Base-by-base conservation (phyloP, 169 alveolate species). In the Cryptosporidium canis region DNA sequence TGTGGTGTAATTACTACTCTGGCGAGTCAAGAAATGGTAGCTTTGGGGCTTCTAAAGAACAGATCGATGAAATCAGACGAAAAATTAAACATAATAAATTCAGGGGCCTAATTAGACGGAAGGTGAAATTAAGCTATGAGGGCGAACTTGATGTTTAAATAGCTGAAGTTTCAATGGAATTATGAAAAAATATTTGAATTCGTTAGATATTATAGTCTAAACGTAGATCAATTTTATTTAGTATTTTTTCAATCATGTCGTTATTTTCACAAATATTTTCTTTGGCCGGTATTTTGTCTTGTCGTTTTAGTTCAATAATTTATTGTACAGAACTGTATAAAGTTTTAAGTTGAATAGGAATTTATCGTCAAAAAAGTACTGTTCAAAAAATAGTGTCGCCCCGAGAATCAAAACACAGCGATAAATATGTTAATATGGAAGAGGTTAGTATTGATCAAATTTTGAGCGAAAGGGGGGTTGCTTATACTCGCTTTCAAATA, bases 211-310 rank as follows among this genome's bases (percentile, higher is more conserved):
- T 21, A 21, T 61, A 29, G 29, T 53, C 16, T 53, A 16, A 24
- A 18, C 41, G 33, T 5, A 61, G 33, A 14, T 61, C n/a, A 61
- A 12, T 31, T 7, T 16, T 18, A 61, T n/a, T n/a, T n/a, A n/a
- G n/a, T n/a, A n/a, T n/a, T n/a, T n/a, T n/a, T n/a, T n/a, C n/a
- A n/a, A n/a, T n/a, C n/a, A n/a, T n/a, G n/a, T n/a, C n/a, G n/a
- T n/a, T n/a, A n/a, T n/a, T n/a, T n/a, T n/a, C n/a, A n/a, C n/a
- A n/a, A n/a, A n/a, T n/a, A n/a, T n/a, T n/a, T n/a, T n/a, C n/a
- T n/a, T n/a, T n/a, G 18, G 63, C 68, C 68, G 84, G 84, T 70
- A 47, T 55, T 39, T 70, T 51, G 84, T 70, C 84, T 70, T 70
- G 84, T 70, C 84, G 84, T 24, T 33, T 51, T 11, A 31, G 31